These are phyloP conservation scores for Termitomyces sp. DNA, from an alignment of 768 basidiomycete genomes.

Conservation along the genomic window DNA sequence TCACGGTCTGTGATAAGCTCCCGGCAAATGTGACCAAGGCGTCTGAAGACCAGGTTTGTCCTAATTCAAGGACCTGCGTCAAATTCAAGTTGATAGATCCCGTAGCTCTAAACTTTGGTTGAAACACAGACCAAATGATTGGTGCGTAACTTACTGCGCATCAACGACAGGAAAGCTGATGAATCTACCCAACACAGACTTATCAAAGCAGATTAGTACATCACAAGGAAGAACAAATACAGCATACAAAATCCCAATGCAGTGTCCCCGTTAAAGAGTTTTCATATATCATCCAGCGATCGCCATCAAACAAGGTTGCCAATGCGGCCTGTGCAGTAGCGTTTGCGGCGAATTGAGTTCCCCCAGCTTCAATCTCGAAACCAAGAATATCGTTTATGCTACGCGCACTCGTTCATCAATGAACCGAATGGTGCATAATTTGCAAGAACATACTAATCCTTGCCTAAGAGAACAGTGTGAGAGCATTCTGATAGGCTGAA, in stretches of 20 bases:
- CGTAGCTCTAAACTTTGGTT: slow-evolving; percentile 35
- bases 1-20: slow-evolving; percentile 25
- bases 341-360: slow-evolving; percentile 50
- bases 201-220: slow-evolving; percentile 15
- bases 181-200: slow-evolving; percentile 13
- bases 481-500: not conserved
- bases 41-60: slow-evolving; percentile 44
- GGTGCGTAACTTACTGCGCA: slow-evolving; percentile 16
- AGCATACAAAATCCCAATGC: slow-evolving; percentile 64
- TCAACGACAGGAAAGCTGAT: slow-evolving; percentile 22
- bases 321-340: slow-evolving; percentile 40
- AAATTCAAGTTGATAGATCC: slow-evolving; percentile 51
- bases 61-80: slow-evolving; percentile 42
- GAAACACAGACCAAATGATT: slow-evolving; percentile 13
- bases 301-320: slow-evolving; percentile 49
- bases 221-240: not conserved
- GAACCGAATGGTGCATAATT: not conserved
- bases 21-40: slow-evolving; percentile 32
- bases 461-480: not conserved
- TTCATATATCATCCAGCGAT: slow-evolving; percentile 65
- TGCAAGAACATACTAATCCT: slow-evolving; percentile 31
- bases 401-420: not conserved
- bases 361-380: slow-evolving; percentile 53
- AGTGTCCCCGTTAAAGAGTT: slow-evolving; percentile 49
- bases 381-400: slow-evolving; percentile 58